A percentile compares a stretch with the other conserved stretches of the same genome.
Conservation (phyloP, 176 grass and related monocot genomes). For the Oryza rufipogon region DNA sequence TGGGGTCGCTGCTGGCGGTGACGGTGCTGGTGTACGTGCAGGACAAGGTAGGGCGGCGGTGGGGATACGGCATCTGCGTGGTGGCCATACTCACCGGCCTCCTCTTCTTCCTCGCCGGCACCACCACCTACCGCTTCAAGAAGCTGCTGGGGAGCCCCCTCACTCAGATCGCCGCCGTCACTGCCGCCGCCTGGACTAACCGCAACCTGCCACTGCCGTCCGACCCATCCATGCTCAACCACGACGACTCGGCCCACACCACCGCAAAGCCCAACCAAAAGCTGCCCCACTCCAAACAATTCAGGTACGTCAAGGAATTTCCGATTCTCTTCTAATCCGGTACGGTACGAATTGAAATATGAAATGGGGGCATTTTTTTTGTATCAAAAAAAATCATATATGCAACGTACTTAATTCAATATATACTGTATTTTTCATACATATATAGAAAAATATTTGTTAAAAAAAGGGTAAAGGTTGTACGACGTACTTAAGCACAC, state of each 20-base stretch:
- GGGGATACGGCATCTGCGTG: conserved; percentile 59
- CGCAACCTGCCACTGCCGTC: conserved; percentile 41
- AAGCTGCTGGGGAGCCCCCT: conserved; percentile 57
- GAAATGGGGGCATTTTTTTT: too few relatives aligned
- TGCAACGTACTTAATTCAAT: too few relatives aligned
- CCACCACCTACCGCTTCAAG: conserved; percentile 56
- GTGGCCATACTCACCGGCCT: conserved; percentile 37
- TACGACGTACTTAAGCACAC: too few relatives aligned
- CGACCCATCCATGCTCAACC: conserved; percentile 38
- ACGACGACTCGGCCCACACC: too few relatives aligned
- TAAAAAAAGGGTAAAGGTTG: too few relatives aligned
- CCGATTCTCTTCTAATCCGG: too few relatives aligned
- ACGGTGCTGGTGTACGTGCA: conserved; percentile 62
- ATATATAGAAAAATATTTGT: too few relatives aligned
- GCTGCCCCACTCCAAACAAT: conserved; percentile 50
- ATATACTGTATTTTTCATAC: too few relatives aligned
- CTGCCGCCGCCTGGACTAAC: conserved; percentile 45
- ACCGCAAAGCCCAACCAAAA: not conserved
- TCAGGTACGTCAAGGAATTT: conserved; percentile 32
- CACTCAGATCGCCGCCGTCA: conserved; percentile 51
- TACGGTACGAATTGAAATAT: too few relatives aligned
- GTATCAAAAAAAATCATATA: too few relatives aligned
- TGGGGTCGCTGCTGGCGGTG: conserved; percentile 54
- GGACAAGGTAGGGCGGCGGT: conserved; percentile 47
- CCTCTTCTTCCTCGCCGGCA: conserved; percentile 50